These are phyloP conservation scores for Trichoderma polysporum DNA, from an alignment of 2,329 filamentous ascomycete species.

Conservation along the genomic window DNA sequence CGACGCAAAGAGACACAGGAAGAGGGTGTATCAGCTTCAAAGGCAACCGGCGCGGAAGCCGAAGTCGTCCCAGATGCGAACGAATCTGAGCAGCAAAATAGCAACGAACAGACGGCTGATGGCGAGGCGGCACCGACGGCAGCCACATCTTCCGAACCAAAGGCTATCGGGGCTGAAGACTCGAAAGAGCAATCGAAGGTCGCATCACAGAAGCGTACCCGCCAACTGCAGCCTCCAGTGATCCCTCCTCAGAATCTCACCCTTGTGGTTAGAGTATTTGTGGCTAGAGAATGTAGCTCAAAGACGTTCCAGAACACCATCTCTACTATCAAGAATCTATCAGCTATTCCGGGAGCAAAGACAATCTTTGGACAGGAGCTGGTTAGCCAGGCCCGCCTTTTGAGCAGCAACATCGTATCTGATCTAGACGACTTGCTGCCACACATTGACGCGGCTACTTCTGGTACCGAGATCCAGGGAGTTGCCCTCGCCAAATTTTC, in stretches of 20 bases:
- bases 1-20: conserved; percentile 74
- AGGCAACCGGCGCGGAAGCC: conserved; percentile 41
- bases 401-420: conserved; percentile 80
- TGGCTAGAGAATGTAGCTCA: conserved; percentile 91
- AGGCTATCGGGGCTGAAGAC: conserved; percentile 27
- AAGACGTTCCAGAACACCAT: conserved; percentile 98
- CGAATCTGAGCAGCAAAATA: conserved; percentile 33
- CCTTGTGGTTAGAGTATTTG: conserved; percentile 93
- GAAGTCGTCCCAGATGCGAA: conserved; percentile 30
- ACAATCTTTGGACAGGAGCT: conserved; percentile 90
- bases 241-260: conserved; percentile 88
- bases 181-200: conserved; percentile 39
- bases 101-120: conserved; percentile 28
- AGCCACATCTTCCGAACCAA: conserved; percentile 30
- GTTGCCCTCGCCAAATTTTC: conserved; percentile 94
- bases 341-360: conserved; percentile 86
- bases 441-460: conserved; percentile 82
- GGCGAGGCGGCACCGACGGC: conserved; percentile 27
- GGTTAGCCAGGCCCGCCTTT: conserved; percentile 77
- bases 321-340: conserved; percentile 98
- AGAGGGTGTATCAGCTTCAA: conserved; percentile 36
- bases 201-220: conserved; percentile 49
- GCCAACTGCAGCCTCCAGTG: conserved; percentile 72
- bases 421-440: conserved; percentile 83
- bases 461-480: conserved; percentile 92